phyloP scores from a whole-genome alignment of 2,329 filamentous ascomycete species.

The Zarea fungicola region DNA sequence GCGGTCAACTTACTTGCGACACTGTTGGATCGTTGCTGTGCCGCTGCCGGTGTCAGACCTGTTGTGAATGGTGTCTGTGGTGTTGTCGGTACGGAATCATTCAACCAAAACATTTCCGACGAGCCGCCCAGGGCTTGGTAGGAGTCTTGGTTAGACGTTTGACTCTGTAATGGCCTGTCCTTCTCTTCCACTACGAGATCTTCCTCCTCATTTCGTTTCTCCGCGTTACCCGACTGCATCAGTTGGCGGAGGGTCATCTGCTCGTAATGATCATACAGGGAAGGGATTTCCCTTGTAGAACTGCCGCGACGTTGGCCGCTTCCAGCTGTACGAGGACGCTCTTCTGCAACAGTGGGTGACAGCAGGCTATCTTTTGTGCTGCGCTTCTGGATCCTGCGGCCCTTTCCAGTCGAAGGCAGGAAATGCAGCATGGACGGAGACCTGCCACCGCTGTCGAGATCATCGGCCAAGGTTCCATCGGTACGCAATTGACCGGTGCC shows the following conservation, averaged over 20 bases:
- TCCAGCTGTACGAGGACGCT: slow-evolving; percentile 22
- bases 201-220: slow-evolving; percentile 17
- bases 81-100: slow-evolving; percentile 1
- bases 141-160: too few relatives aligned
- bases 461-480: slow-evolving; percentile 27
- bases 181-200: slow-evolving; percentile 11
- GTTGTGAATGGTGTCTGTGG: slow-evolving; percentile 1
- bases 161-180: too few relatives aligned
- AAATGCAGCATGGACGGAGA: slow-evolving; percentile 41
- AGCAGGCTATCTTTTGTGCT: slow-evolving; percentile 33
- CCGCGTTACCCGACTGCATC: slow-evolving; percentile 23
- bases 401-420: slow-evolving; percentile 23
- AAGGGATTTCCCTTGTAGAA: slow-evolving; percentile 37
- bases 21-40: slow-evolving; percentile 1
- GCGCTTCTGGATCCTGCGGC: slow-evolving; percentile 28
- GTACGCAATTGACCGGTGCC: slow-evolving; percentile 27
- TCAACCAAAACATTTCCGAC: too few relatives aligned
- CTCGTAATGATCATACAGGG: slow-evolving; percentile 55
- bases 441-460: slow-evolving; percentile 30
- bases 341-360: slow-evolving; percentile 19
- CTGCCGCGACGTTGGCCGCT: slow-evolving; percentile 20
- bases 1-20: slow-evolving; percentile 1
- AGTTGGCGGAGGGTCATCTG: slow-evolving; percentile 47
- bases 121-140: too few relatives aligned
- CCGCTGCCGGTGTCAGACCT: background rate